Percentiles rank a stretch among this genome's conserved stretches.
phyloP scores from a whole-genome alignment of 1,284 basidiomycete species.

The Anthracocystis panici-leucophaei region DNA sequence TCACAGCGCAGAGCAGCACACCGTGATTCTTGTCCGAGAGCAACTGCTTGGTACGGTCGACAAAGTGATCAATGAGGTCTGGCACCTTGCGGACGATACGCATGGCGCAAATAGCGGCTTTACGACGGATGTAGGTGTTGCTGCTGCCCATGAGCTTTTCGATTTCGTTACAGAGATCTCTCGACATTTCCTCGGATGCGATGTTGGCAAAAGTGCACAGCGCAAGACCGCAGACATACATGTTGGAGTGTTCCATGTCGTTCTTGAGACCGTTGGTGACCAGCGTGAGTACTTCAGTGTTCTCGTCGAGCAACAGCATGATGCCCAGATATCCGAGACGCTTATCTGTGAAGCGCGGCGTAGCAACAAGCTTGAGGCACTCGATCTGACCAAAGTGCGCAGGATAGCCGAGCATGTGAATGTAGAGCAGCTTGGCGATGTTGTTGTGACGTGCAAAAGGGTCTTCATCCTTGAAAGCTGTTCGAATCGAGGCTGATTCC shows the following conservation, averaged over 20 bases:
- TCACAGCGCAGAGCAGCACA: conserved; percentile 91
- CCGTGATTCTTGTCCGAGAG: conserved; percentile 97
- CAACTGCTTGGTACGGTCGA: conserved; percentile 86
- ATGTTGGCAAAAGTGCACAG: conserved; percentile 99
- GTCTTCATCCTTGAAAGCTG: conserved; percentile 93
- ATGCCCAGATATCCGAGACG: conserved; percentile 96
- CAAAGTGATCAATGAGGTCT: conserved; percentile 94
- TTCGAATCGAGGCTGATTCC: conserved; percentile 96
- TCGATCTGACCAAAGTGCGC: conserved; percentile 99
- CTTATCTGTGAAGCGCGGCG: conserved; percentile 96
- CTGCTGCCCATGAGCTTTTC: conserved; percentile 96
- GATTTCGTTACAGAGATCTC: conserved; percentile 76
- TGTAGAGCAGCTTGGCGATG: conserved; percentile 97
- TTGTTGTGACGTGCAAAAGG: conserved; percentile 89
- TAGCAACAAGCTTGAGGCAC: conserved; percentile 98
- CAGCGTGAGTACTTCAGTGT: conserved; percentile 94
- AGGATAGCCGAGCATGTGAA: conserved; percentile 99
- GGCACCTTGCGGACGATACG: conserved; percentile 96
- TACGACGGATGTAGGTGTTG: conserved; percentile 99
- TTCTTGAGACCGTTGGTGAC: conserved; percentile 99
- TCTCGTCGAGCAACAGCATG: conserved; percentile 97
- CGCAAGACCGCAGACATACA: conserved; percentile 97
- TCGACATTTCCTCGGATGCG: conserved; percentile 79
- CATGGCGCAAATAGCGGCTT: conserved; percentile 97
- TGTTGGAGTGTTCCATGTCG: conserved; percentile 99